Evolutionary conservation across 768 basidiomycete genomes (phyloP).

Genomic region (Phylloporus sp.): DNA sequence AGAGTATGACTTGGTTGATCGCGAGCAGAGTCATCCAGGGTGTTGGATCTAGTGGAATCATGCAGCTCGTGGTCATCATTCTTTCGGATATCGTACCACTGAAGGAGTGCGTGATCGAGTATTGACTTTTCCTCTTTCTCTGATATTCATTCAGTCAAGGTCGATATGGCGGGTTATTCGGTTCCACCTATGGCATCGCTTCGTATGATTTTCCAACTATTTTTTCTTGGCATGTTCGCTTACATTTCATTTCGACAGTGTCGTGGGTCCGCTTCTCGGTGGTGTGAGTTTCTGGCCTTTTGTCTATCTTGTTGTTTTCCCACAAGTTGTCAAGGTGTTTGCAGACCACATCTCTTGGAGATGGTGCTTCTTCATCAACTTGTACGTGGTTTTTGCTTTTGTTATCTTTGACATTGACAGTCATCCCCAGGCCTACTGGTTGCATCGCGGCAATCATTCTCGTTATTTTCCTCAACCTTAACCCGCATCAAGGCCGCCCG

Average conservation of each 20-base stretch:
- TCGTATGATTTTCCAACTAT: slow-evolving; percentile 26
- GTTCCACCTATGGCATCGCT: slow-evolving; percentile 73
- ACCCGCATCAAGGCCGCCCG: slow-evolving; percentile 59
- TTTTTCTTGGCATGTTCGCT: neutral
- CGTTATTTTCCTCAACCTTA: slow-evolving; percentile 72
- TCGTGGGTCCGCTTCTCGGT: slow-evolving; percentile 77
- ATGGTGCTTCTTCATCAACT: slow-evolving; percentile 80
- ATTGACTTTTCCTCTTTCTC: slow-evolving; percentile 10
- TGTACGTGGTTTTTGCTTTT: slow-evolving; percentile 37
- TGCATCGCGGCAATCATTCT: slow-evolving; percentile 57
- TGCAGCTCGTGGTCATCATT: slow-evolving; percentile 72
- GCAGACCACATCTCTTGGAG: slow-evolving; percentile 75
- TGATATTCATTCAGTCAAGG: slow-evolving; percentile 50
- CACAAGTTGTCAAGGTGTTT: slow-evolving; percentile 39
- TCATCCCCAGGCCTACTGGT: slow-evolving; percentile 56
- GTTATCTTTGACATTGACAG: neutral
- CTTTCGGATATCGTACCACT: slow-evolving; percentile 81
- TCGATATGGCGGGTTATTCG: slow-evolving; percentile 68
- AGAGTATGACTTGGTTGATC: slow-evolving; percentile 74
- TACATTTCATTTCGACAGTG: slow-evolving; percentile 31
- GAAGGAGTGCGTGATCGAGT: slow-evolving; percentile 49
- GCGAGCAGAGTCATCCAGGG: slow-evolving; percentile 76
- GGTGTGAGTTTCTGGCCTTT: slow-evolving; percentile 48
- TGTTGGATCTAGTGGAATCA: slow-evolving; percentile 75
- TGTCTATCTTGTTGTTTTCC: neutral